Base-by-base conservation (phyloP, 2,329 filamentous ascomycete species). In the Scedosporium boydii region DNA sequence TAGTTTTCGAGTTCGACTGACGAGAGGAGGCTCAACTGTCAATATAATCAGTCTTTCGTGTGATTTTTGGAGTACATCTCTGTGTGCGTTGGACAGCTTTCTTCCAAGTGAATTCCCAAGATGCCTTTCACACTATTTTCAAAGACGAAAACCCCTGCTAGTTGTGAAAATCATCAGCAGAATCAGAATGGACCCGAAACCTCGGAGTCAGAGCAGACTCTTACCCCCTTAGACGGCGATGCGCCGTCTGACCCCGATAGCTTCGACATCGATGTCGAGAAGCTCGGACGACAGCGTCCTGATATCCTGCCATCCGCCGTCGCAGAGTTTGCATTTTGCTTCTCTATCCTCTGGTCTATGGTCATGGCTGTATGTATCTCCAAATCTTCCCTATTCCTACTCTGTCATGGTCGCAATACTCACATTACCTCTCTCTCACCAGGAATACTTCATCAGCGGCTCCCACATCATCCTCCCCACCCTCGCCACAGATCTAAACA, bases 291-390 rank as follows among this genome's bases (percentile, higher is more conserved):
- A 62, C 78, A 86, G 68, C 78, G 87, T 3, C 87, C 87, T 2
- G 75, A 78, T 3, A 74, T 75, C 46, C 87, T 90, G 68, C 70
- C 71, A 6, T 79, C 77, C 1, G 69, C 75, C 57, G 77, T 78
- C 72, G 72, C 80, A n/a, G 87, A 90, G 68, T 64, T 84, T 4
- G 79, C 80, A 23, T 90, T 89, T 69, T 81, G 85, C 69, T 82
- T 84, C 66, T 83, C 83, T 0, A 77, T 88, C 26, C 74, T 87
- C 16, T 80, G 83, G 65, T 87, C 84, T 58, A 86, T 87, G 75
- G 80, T 87, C 64, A 78, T 88, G 68, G 51, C 51, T 12, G 60
- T 62, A 58, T 44, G 60, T 41, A 4, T 4, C 10, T 38, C 42
- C n/a, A 4, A 18, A 10, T 26, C 16, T 10, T 7, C 59, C 44